A percentile compares a stretch with the other conserved stretches of the same genome.
phyloP scores from a whole-genome alignment of 2,329 filamentous ascomycete species.

The Ophiosphaerella herpotricha region DNA sequence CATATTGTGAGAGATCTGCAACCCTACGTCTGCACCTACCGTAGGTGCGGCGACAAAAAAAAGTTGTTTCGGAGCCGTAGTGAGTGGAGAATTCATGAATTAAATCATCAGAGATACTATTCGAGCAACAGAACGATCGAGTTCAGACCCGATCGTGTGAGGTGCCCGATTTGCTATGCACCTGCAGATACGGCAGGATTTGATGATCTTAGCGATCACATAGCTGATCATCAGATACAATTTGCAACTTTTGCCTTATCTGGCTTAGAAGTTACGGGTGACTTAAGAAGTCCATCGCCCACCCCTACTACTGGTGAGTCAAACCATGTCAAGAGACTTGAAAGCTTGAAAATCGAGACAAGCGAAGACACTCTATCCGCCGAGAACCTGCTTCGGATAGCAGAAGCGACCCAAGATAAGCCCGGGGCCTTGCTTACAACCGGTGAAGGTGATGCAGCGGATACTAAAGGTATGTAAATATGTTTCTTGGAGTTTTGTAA shows the following conservation, averaged over 20 bases:
- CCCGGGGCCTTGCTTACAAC: conserved; percentile 19
- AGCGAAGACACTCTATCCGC: conserved; percentile 17
- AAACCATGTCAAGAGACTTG: not conserved
- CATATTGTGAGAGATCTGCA: conserved; percentile 46
- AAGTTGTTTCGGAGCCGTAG: conserved; percentile 44
- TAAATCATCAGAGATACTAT: too few relatives aligned
- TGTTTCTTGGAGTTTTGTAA: too few relatives aligned
- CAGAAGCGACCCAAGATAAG: conserved; percentile 27
- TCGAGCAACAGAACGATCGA: too few relatives aligned
- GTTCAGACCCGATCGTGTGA: conserved; percentile 27
- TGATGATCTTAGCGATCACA: conserved; percentile 38
- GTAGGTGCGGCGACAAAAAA: conserved; percentile 30
- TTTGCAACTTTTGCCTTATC: conserved; percentile 43
- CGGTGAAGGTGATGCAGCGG: not conserved
- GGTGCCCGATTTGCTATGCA: conserved; percentile 40
- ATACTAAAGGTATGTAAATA: not conserved
- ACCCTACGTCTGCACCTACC: conserved; percentile 45
- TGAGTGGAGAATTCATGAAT: conserved; percentile 48
- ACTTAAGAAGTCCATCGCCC: not conserved
- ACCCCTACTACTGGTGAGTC: conserved; percentile 11
- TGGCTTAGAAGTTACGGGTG: not conserved
- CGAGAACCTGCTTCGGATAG: conserved; percentile 29
- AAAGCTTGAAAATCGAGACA: too few relatives aligned
- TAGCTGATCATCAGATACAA: conserved; percentile 45
- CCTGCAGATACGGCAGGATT: conserved; percentile 26